Base-by-base conservation (phyloP, 1,284 basidiomycete genomes). In the Puccinia horiana region DNA sequence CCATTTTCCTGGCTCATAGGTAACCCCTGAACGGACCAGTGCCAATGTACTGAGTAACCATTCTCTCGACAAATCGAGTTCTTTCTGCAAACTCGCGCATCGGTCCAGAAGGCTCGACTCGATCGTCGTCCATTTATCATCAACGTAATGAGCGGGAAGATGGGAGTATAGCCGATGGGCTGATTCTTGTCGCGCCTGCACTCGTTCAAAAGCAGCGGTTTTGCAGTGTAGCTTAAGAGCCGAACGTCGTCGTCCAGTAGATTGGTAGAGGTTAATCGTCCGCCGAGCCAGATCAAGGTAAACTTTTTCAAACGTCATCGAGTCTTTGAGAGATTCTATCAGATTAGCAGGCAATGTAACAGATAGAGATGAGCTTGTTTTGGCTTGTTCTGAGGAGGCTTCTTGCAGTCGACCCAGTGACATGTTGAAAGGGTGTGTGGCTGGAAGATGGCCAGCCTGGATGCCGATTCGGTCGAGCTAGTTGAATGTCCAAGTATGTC, bases 151-250 rank as follows among this genome's bases (percentile, higher is more conserved):
- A 2, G 92, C 92, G 0, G 94, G 93, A 32, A 95, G 89, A 1
- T 92, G 92, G 1, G 91, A 90, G 85, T 91, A 95, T 61, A 92
- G 91, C 49, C 90, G 88, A 26, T 93, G 88, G 2, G 93, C 93
- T 20, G 88, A 89, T 3, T 88, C 86, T 52, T 92, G 87, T 12
- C 91, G 90, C 52, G 89, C 90, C 63, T 93, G 92, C 86, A 92
- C 95, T 94, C 92, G 87, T 84, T 97, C 93, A 29, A 98, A 90
- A 11, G 93, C 93, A 0, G 95, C 95, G 2, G 98, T 89, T 85
- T 90, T 91, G 1, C 92, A 92, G 85, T 94, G 93, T 67, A 97
- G 88, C 85, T 93, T 92, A 61, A 96, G 88, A 0, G 93, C 93
- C 85, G 93, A 94, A 85, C 96, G 93, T 72, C 92, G 90, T 73